Evolutionary conservation across 208 protist species (phyloP), one percentile per base, ranked within the genome.

Genomic region (Crithidia bombi): DNA sequence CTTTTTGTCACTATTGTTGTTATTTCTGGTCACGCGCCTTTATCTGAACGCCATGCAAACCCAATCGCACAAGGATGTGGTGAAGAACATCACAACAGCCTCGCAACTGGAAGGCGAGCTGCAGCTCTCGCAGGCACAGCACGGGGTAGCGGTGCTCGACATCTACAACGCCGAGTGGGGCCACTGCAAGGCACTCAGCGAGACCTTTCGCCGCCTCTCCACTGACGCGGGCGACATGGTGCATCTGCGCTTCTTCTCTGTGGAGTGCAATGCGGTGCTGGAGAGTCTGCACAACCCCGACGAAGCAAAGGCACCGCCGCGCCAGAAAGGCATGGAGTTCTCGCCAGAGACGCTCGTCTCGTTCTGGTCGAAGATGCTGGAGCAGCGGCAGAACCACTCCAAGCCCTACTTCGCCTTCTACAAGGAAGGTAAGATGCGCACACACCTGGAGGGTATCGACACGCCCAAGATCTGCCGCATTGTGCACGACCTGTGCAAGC

Each of bases 91-190:
- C 56, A 78, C 65, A 11, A 76, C 68, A 15, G 86, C 87, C 33
- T 30, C 77, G 15, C 85, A 95, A 63, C 78, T 95, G 44, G 85
- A 97, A 63, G 66, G 81, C 43, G 86, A 95, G 73, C 78, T 94
- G 65, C 84, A 91, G 62, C 63, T 93, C 19, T 85, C 82, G 17
- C 82, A 94, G 67, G 85, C 86, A 26, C 87, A 94, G 39, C 86
- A 95, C 61, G 90, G 92, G 32, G 90, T 97, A 15, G 79, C 73
- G 4, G 85, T 97, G 59, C 81, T 97, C 23, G 92, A 97, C 55
- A 62, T 95, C 28, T 97, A 94, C 81, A 94, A 91, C 76, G 78
- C 79, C 2, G 90, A 94, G 66, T 97, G 92, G 92, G 86, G 92
- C n/a, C 55, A 76, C 65, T 89, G 81, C 69, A 95, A 93, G 75